These are phyloP conservation scores for Lepidium didymum DNA, from an alignment of 345 rosid genomes.

Conservation along the genomic window DNA sequence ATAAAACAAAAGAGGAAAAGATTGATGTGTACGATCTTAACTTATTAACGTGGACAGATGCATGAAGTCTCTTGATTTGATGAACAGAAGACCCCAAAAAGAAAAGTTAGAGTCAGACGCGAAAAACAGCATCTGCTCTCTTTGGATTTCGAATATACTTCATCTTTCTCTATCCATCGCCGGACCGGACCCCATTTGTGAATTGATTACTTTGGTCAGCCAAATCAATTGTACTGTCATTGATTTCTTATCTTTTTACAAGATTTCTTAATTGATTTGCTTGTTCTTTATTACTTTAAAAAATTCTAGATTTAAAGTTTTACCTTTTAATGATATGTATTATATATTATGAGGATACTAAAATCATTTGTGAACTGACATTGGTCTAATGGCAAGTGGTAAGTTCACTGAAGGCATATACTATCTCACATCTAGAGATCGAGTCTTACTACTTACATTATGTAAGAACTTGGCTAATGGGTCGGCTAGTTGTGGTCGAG, in stretches of 20 bases:
- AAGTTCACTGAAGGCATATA: too few species aligned
- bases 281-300: background rate
- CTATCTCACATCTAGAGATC: too few species aligned
- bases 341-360: too few species aligned
- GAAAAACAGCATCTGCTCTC: constrained; percentile 16
- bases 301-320: too few species aligned
- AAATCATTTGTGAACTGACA: too few species aligned
- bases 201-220: constrained; percentile 4
- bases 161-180: background rate
- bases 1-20: background rate
- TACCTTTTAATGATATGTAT: too few species aligned
- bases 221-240: background rate
- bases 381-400: too few species aligned
- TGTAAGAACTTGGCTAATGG: too few species aligned
- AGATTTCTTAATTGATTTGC: background rate
- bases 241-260: background rate
- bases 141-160: constrained; percentile 15
- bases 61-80: constrained; percentile 10
- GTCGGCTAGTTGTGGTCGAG: too few species aligned
- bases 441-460: too few species aligned
- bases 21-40: constrained; percentile 4
- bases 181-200: background rate
- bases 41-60: constrained; percentile 8
- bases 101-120: background rate
- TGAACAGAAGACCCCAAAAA: background rate